A percentile compares a stretch with the other conserved stretches of the same genome.
Evolutionary conservation across 352 stramenopile genomes (phyloP).

Genomic region (Phytopythium cucurbitacearum): DNA sequence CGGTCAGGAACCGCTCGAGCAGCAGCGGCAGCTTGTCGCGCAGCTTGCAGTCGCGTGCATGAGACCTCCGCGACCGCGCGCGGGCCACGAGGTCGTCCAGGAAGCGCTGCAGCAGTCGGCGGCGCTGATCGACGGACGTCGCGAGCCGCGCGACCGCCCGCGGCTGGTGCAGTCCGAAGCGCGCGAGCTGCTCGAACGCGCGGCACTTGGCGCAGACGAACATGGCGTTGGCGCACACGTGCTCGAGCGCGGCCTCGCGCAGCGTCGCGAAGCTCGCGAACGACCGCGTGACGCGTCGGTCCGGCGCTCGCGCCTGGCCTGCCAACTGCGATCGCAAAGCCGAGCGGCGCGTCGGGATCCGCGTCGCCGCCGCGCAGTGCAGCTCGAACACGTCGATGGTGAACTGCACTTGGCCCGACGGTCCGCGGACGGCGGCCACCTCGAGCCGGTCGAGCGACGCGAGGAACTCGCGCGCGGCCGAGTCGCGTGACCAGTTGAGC

Average conservation of each 20-base stretch:
- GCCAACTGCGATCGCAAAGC: neutral
- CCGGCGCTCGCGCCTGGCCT: neutral
- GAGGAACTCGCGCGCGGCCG: conserved; percentile 4
- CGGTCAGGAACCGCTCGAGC: conserved; percentile 25
- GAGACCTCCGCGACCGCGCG: conserved; percentile 14
- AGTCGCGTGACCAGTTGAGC: conserved; percentile 5
- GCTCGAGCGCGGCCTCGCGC: conserved; percentile 17
- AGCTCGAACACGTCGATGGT: conserved; percentile 1
- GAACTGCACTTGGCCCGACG: conserved; percentile 1
- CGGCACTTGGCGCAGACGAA: conserved; percentile 48
- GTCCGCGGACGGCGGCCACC: neutral
- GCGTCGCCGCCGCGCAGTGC: neutral
- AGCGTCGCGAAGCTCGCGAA: conserved; percentile 25
- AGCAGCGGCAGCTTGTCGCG: conserved; percentile 25
- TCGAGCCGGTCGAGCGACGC: conserved; percentile 3
- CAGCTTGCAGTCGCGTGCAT: conserved; percentile 20
- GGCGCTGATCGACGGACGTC: conserved; percentile 25
- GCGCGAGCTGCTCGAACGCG: conserved; percentile 33
- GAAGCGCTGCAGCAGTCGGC: conserved; percentile 36
- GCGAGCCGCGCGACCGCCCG: conserved; percentile 25
- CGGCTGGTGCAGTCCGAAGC: conserved; percentile 37
- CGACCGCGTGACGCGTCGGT: conserved; percentile 16
- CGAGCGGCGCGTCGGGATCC: conserved; percentile 5
- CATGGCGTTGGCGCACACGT: conserved; percentile 31
- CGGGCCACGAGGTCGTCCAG: conserved; percentile 33